These are phyloP conservation scores for Pezicula neosporulosa DNA, from an alignment of 2,329 filamentous ascomycete genomes.

Conservation along the genomic window DNA sequence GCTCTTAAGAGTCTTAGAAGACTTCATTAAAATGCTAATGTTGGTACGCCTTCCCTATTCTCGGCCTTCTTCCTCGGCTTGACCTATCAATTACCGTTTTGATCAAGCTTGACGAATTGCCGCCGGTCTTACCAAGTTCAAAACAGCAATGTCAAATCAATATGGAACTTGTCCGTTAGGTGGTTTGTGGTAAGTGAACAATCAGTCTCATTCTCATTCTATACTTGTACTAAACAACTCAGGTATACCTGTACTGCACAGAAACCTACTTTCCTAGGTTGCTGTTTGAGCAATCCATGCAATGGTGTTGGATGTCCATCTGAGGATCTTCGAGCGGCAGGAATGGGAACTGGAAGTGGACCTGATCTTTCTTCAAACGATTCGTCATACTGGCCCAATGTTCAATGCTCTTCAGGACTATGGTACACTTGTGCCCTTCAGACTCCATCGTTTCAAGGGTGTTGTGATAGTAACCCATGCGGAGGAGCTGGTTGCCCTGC, in stretches of 20 bases:
- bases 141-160: too few relatives aligned
- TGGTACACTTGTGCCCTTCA: constrained; percentile 10
- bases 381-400: constrained; percentile 12
- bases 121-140: too few relatives aligned
- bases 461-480: constrained; percentile 10
- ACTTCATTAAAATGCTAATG: too few relatives aligned
- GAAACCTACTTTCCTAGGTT: constrained; percentile 14
- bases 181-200: too few relatives aligned
- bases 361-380: constrained; percentile 4
- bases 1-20: too few relatives aligned
- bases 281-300: constrained; percentile 14
- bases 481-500: neutral
- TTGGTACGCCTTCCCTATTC: too few relatives aligned
- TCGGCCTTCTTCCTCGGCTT: too few relatives aligned
- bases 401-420: constrained; percentile 6
- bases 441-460: constrained; percentile 14
- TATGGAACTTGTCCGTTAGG: too few relatives aligned
- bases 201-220: too few relatives aligned
- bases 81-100: too few relatives aligned
- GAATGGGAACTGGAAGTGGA: constrained; percentile 7
- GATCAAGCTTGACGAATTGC: too few relatives aligned
- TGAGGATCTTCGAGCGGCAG: constrained; percentile 10
- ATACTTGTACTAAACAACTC: too few relatives aligned
- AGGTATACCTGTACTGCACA: constrained; percentile 14
- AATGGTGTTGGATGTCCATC: constrained; percentile 10